Conservation (phyloP, 2,329 filamentous ascomycete genomes). For the Dryadomyces quercivorus region DNA sequence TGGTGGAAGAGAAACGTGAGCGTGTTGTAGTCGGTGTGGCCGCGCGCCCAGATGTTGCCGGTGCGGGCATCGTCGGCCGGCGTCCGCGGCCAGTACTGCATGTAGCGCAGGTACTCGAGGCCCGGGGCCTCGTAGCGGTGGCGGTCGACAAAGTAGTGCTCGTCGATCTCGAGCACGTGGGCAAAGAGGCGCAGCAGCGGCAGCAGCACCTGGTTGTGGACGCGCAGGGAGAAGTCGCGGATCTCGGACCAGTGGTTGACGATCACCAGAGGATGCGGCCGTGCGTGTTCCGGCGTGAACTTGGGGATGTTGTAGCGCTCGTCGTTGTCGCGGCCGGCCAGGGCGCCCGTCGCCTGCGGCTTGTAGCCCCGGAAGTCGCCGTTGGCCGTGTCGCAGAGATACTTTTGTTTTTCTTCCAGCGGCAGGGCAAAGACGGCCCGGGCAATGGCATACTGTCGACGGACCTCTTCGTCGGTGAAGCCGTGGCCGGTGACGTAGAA, state of each 20-base stretch:
- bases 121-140: slow-evolving; percentile 41
- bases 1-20: background rate
- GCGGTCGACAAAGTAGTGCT: slow-evolving; percentile 40
- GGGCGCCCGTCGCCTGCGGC: slow-evolving; percentile 21
- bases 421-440: slow-evolving; percentile 34
- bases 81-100: slow-evolving; percentile 35
- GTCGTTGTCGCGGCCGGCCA: slow-evolving; percentile 35
- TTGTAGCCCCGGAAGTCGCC: slow-evolving; percentile 39
- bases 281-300: slow-evolving; percentile 31
- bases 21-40: slow-evolving; percentile 27
- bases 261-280: slow-evolving; percentile 32
- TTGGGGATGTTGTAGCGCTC: slow-evolving; percentile 49
- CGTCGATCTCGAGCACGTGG: slow-evolving; percentile 42
- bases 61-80: slow-evolving; percentile 19
- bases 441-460: slow-evolving; percentile 41
- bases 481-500: slow-evolving; percentile 47
- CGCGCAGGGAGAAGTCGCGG: slow-evolving; percentile 37
- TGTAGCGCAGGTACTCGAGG: slow-evolving; percentile 46
- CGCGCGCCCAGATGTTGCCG: slow-evolving; percentile 3
- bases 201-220: slow-evolving; percentile 31
- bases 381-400: slow-evolving; percentile 24
- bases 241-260: slow-evolving; percentile 37
- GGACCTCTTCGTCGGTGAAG: slow-evolving; percentile 38
- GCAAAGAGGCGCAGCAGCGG: slow-evolving; percentile 44
- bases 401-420: slow-evolving; percentile 40